phyloP scores from a whole-genome alignment of 106 monocot genomes.

The Dendrobium nobile region DNA sequence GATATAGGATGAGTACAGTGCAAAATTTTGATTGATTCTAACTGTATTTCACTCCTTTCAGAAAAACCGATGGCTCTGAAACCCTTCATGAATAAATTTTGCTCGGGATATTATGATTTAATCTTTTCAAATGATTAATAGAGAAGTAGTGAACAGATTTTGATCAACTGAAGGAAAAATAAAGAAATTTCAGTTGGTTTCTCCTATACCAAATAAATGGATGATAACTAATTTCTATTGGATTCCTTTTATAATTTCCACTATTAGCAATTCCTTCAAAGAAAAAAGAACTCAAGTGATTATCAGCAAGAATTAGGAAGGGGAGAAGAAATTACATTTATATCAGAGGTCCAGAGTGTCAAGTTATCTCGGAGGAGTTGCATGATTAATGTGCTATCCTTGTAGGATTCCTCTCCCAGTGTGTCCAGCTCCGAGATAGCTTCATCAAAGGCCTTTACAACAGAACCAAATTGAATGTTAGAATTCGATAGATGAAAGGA shows the following conservation, averaged over 20 bases:
- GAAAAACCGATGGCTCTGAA: too few species aligned
- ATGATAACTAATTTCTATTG: neutral
- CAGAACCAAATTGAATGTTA: neutral
- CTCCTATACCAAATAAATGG: too few species aligned
- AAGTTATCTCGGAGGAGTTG: constrained; percentile 10
- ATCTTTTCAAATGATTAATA: too few species aligned
- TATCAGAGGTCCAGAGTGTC: constrained; percentile 12
- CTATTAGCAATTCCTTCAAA: neutral
- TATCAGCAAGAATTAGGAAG: neutral
- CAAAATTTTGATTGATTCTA: too few species aligned
- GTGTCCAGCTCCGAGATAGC: constrained; percentile 9
- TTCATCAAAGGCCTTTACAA: constrained; percentile 5
- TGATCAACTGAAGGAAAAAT: too few species aligned
- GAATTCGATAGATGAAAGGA: neutral
- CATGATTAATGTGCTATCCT: constrained; percentile 9
- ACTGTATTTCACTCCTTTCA: too few species aligned
- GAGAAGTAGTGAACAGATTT: too few species aligned
- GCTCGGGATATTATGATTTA: too few species aligned
- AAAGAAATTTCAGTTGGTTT: too few species aligned
- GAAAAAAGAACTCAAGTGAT: neutral
- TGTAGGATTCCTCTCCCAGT: constrained; percentile 10
- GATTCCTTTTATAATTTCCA: neutral
- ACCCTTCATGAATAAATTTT: too few species aligned
- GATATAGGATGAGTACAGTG: too few species aligned
- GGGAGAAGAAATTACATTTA: neutral